Percentiles rank a stretch among this genome's conserved stretches.
phyloP scores from a whole-genome alignment of 2,329 filamentous ascomycete species.

The Xylariaceae sp. region DNA sequence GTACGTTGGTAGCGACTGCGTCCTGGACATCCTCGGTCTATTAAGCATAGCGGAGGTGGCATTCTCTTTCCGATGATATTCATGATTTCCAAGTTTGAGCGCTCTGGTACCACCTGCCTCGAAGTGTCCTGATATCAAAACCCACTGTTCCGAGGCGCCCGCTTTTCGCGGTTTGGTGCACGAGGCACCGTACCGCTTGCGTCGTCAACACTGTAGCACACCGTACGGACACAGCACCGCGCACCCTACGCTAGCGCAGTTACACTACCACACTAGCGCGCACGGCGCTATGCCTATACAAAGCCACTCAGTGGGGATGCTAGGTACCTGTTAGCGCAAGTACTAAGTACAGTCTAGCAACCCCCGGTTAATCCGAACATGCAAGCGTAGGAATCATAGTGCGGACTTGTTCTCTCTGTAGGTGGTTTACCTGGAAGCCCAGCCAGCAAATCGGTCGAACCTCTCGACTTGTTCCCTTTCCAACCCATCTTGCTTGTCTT shows the following conservation, averaged over 20 bases:
- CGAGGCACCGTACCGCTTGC: too few relatives aligned
- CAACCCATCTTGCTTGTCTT: slow-evolving; percentile 14
- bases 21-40: too few relatives aligned
- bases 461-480: slow-evolving; percentile 18
- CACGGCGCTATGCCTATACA: neutral
- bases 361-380: slow-evolving; percentile 22
- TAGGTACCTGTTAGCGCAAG: neutral
- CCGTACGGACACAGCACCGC: neutral
- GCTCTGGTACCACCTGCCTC: too few relatives aligned
- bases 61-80: too few relatives aligned
- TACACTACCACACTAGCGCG: neutral
- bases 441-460: slow-evolving; percentile 19
- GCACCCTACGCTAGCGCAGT: neutral
- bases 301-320: neutral
- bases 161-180: too few relatives aligned
- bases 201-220: too few relatives aligned
- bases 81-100: too few relatives aligned
- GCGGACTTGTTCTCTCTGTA: neutral
- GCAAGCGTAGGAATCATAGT: neutral
- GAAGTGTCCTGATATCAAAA: too few relatives aligned
- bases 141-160: too few relatives aligned
- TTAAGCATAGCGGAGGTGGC: too few relatives aligned
- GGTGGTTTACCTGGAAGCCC: neutral
- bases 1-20: too few relatives aligned
- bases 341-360: neutral